These are phyloP conservation scores for Ophiocordyceps robertsii DNA, from an alignment of 2,329 filamentous ascomycete genomes.

Conservation along the genomic window DNA sequence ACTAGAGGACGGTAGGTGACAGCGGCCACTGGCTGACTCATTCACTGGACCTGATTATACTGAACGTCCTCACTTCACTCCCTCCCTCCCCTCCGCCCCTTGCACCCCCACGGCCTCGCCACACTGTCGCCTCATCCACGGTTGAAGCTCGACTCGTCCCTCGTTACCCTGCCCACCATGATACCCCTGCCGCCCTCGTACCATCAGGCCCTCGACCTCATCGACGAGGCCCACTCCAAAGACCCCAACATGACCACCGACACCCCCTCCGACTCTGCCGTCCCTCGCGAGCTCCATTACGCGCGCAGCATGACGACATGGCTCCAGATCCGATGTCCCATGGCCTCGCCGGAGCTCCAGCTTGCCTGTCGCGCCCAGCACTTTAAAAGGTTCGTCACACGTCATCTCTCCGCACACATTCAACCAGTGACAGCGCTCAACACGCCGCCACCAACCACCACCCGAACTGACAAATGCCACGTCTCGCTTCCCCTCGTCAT, in stretches of 20 bases:
- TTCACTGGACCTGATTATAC: no score
- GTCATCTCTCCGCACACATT: neutral
- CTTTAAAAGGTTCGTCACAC: conserved; percentile 43
- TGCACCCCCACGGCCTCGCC: no score
- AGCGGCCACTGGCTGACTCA: no score
- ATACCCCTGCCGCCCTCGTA: conserved; percentile 25
- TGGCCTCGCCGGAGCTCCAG: conserved; percentile 52
- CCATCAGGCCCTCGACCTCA: conserved; percentile 44
- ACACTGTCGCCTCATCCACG: no score
- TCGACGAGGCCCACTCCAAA: conserved; percentile 49
- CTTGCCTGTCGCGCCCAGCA: conserved; percentile 77
- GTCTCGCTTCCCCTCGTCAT: no score
- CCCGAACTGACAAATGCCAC: no score
- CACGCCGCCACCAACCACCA: no score
- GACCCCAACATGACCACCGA: conserved; percentile 25
- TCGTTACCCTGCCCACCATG: conserved; percentile 3
- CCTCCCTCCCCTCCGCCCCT: no score
- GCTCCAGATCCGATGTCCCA: conserved; percentile 45
- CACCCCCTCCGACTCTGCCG: conserved; percentile 23
- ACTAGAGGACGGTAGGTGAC: no score
- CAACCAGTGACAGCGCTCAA: no score
- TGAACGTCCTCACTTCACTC: no score
- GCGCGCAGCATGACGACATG: conserved; percentile 67
- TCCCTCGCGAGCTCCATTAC: conserved; percentile 74
- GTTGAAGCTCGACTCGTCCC: no score